Evolutionary conservation across 164 flowering plant genomes (phyloP), one percentile per base, ranked within the genome.

Genomic region (Brasenia schreberi): DNA sequence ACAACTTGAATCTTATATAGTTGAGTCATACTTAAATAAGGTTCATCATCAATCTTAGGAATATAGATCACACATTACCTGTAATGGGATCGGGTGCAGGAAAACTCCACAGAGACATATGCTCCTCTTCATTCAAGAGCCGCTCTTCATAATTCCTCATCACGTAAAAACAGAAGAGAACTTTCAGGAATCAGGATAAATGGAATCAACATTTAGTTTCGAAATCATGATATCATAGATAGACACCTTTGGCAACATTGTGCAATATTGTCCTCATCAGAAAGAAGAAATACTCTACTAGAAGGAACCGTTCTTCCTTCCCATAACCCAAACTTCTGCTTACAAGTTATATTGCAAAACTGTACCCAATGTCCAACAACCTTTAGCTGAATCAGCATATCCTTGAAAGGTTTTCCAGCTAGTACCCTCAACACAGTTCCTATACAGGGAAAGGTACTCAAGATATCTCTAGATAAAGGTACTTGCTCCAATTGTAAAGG

Each of bases 361-460:
- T 82, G 85, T 68, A 86, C 81, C 98, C 96, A 93, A 69, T 74
- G 79, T 59, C 88, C 85, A 68, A 67, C 12, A 19, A 62, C 73
- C 18, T 81, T 72, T 60, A 77, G 65, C 43, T 70, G 78, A 19
- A 79, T 75, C 59, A 74, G 71, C 61, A 79, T 69, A 64, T 82
- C 78, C 65, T 71, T 72, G 60, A 66, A 74, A 52, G 77, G 69
- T 69, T 74, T 69, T 56, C 76, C 79, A 73, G 76, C 66, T 9
- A 65, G 27, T 59, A 93, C 77, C 75, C 90, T 82, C 69, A 93
- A 75, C 59, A 87, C 75, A 67, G 87, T 86, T 70, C 97, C 98
- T 76, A 84, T 81, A 58, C 74, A 19, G 61, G 94, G 98, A 72
- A 93, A 84, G 5, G 69, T 76, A 66, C 87, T 69, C 56, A 87